Percentiles rank a stretch among this genome's conserved stretches.
These are phyloP conservation scores for Phialocephala subalpina DNA, from an alignment of 2,329 filamentous ascomycete genomes.

Conservation along the genomic window DNA sequence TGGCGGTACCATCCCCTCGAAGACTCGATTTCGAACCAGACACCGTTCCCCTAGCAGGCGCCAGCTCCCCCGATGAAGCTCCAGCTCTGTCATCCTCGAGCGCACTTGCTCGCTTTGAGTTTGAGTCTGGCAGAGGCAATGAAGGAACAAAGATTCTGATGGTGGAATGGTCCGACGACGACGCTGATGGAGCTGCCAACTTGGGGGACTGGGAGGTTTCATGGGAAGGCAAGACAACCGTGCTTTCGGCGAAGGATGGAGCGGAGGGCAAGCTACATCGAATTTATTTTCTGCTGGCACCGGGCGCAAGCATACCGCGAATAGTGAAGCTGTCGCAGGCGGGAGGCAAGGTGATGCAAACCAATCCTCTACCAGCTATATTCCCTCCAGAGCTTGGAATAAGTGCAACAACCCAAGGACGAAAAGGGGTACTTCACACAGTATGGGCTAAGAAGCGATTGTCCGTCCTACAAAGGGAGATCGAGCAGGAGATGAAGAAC, in stretches of 20 bases:
- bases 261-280: slow-evolving; percentile 56
- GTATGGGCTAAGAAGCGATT: slow-evolving; percentile 89
- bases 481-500: slow-evolving; percentile 78
- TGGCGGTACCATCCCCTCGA: slow-evolving; percentile 38
- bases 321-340: slow-evolving; percentile 70
- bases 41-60: slow-evolving; percentile 34
- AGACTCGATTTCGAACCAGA: slow-evolving; percentile 34
- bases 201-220: slow-evolving; percentile 72
- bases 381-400: slow-evolving; percentile 79
- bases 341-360: slow-evolving; percentile 57
- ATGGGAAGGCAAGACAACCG: slow-evolving; percentile 82
- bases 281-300: slow-evolving; percentile 83
- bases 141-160: slow-evolving; percentile 92
- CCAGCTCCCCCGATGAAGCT: slow-evolving; percentile 43
- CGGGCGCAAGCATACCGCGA: slow-evolving; percentile 74
- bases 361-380: slow-evolving; percentile 86
- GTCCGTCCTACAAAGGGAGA: slow-evolving; percentile 78
- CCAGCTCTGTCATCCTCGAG: slow-evolving; percentile 58
- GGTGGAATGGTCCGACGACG: slow-evolving; percentile 82
- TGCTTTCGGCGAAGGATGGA: slow-evolving; percentile 59
- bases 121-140: slow-evolving; percentile 77
- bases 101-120: slow-evolving; percentile 86
- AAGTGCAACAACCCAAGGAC: slow-evolving; percentile 70
- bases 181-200: slow-evolving; percentile 54
- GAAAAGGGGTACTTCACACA: slow-evolving; percentile 82